Conservation (phyloP, 257 asterid genomes). For the Petunia axillaris region DNA sequence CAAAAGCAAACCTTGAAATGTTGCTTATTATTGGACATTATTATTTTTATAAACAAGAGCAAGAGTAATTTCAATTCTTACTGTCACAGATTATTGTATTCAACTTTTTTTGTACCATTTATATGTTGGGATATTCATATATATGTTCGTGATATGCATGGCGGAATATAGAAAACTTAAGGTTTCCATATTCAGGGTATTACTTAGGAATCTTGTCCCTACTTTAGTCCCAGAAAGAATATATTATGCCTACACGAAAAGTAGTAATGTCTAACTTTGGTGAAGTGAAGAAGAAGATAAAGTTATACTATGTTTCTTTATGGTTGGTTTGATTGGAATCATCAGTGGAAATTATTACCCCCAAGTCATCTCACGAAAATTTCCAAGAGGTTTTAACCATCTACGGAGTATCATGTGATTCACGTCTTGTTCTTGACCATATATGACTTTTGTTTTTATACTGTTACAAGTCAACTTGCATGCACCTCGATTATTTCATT, state of each 20-base stretch:
- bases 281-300: neutral
- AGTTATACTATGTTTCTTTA: neutral
- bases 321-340: neutral
- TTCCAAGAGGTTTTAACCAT: too few species aligned
- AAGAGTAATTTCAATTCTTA: neutral
- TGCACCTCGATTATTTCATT: too few species aligned
- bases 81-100: neutral
- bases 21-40: conserved; percentile 27
- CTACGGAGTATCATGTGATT: neutral
- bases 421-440: neutral
- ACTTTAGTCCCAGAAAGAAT: conserved; percentile 12
- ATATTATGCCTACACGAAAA: conserved; percentile 21
- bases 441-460: too few species aligned
- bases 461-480: too few species aligned
- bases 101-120: neutral
- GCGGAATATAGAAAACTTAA: neutral
- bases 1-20: conserved; percentile 34
- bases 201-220: neutral
- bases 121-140: neutral
- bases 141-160: neutral
- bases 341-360: neutral
- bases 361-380: neutral
- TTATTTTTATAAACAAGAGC: neutral
- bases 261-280: neutral
- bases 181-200: conserved; percentile 16